phyloP scores from a whole-genome alignment of 257 asterid species.

The Asclepias syriaca region DNA sequence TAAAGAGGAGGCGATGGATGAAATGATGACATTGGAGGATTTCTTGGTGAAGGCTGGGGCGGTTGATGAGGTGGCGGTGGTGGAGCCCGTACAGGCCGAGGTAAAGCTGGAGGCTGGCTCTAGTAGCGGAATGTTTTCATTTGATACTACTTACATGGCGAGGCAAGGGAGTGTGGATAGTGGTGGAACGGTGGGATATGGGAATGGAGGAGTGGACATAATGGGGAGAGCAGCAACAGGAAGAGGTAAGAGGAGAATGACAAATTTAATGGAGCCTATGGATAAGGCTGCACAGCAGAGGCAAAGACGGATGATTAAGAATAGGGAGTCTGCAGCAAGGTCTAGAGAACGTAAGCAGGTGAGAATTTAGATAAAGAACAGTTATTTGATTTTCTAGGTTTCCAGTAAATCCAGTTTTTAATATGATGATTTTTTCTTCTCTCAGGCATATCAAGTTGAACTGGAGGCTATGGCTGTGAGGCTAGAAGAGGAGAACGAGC shows the following conservation, averaged over 20 bases:
- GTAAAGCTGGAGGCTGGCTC: conserved; percentile 33
- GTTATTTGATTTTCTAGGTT: neutral
- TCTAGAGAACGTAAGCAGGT: conserved; percentile 99
- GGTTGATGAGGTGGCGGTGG: conserved; percentile 37
- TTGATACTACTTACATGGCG: conserved; percentile 24
- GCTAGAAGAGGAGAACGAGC: conserved; percentile 83
- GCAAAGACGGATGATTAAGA: conserved; percentile 92
- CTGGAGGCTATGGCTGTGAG: conserved; percentile 76
- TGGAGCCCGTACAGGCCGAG: conserved; percentile 14
- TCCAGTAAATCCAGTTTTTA: neutral
- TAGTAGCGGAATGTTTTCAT: conserved; percentile 31
- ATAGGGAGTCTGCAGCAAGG: conserved; percentile 96
- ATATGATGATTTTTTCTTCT: neutral
- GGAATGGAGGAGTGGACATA: conserved; percentile 25
- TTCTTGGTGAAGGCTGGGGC: conserved; percentile 74
- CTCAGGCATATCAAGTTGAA: conserved; percentile 73
- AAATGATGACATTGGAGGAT: conserved; percentile 88
- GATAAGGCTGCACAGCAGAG: conserved; percentile 57
- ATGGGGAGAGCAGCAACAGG: conserved; percentile 42
- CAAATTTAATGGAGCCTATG: conserved; percentile 58
- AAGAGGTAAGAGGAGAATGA: conserved; percentile 49
- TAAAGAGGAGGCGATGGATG: conserved; percentile 45
- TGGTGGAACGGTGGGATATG: conserved; percentile 18
- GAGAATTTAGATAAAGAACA: conserved; percentile 4
- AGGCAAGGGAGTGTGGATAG: conserved; percentile 27